These are phyloP conservation scores for Clitoria ternatea DNA, from an alignment of 306 rosid species.

Conservation along the genomic window DNA sequence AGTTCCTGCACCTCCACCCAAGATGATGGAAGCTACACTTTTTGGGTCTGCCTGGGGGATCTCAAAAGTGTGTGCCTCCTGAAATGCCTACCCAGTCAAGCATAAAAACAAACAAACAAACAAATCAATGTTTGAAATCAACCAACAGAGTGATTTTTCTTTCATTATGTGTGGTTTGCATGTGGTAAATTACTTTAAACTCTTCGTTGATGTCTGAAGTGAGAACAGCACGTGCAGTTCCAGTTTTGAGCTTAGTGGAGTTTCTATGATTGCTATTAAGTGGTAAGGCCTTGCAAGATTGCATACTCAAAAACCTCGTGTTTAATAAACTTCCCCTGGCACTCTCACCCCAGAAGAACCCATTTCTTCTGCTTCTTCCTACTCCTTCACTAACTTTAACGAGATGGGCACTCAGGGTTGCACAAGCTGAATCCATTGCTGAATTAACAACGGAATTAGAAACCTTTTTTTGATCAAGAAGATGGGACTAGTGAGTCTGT, in stretches of 20 bases:
- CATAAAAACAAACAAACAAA: neutral
- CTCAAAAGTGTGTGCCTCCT: conserved; percentile 42
- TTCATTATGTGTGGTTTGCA: neutral
- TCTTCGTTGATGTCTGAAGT: conserved; percentile 49
- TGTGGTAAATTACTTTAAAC: conserved; percentile 34
- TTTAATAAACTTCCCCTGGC: conserved; percentile 32
- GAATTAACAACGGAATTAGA: neutral
- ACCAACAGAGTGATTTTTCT: no score
- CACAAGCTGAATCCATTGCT: conserved; percentile 51
- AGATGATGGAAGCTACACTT: conserved; percentile 74
- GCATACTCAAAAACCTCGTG: conserved; percentile 29
- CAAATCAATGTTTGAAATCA: neutral
- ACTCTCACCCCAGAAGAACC: conserved; percentile 59
- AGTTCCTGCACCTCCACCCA: conserved; percentile 98
- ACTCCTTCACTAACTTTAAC: conserved; percentile 1
- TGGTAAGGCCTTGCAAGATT: conserved; percentile 28
- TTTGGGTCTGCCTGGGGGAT: conserved; percentile 62
- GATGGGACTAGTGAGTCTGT: neutral
- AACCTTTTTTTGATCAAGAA: neutral
- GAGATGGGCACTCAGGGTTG: conserved; percentile 31
- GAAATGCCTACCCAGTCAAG: conserved; percentile 35
- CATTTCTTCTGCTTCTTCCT: conserved; percentile 31
- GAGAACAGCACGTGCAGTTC: conserved; percentile 41
- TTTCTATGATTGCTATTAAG: conserved; percentile 15
- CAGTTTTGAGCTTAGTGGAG: conserved; percentile 30